Percentiles rank a stretch among this genome's conserved stretches.
phyloP scores from a whole-genome alignment of 2,329 filamentous ascomycete genomes.

The Cercospora canescens region DNA sequence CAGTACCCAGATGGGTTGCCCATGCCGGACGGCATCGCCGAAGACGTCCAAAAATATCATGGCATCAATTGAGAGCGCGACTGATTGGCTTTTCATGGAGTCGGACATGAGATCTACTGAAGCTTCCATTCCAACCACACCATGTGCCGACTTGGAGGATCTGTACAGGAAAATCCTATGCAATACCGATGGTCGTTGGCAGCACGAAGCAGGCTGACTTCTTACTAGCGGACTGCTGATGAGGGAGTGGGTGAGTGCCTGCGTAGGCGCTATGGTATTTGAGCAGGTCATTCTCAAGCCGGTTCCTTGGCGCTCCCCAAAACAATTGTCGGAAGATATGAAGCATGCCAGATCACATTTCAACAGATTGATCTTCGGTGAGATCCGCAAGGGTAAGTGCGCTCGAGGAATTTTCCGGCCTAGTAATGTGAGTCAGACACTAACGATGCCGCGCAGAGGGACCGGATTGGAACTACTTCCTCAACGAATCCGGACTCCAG shows the following conservation, averaged over 20 bases:
- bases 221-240: not conserved
- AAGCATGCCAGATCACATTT: not conserved
- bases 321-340: not conserved
- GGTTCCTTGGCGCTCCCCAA: not conserved
- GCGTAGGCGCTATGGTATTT: not conserved
- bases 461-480: no score
- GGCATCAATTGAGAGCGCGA: not conserved
- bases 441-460: not conserved
- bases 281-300: not conserved
- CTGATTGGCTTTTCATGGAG: not conserved
- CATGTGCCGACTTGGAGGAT: not conserved
- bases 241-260: not conserved
- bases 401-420: no score
- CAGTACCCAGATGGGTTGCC: not conserved
- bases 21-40: not conserved
- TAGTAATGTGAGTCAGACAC: no score
- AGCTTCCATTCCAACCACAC: not conserved
- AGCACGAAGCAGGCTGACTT: not conserved
- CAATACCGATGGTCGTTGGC: not conserved
- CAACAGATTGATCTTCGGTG: no score
- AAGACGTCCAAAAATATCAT: not conserved
- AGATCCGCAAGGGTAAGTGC: no score
- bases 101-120: not conserved
- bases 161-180: not conserved
- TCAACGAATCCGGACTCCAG: not conserved